A percentile compares a stretch with the other conserved stretches of the same genome.
phyloP scores from a whole-genome alignment of 495 filamentous ascomycete genomes.

The Cladorrhinum samala region DNA sequence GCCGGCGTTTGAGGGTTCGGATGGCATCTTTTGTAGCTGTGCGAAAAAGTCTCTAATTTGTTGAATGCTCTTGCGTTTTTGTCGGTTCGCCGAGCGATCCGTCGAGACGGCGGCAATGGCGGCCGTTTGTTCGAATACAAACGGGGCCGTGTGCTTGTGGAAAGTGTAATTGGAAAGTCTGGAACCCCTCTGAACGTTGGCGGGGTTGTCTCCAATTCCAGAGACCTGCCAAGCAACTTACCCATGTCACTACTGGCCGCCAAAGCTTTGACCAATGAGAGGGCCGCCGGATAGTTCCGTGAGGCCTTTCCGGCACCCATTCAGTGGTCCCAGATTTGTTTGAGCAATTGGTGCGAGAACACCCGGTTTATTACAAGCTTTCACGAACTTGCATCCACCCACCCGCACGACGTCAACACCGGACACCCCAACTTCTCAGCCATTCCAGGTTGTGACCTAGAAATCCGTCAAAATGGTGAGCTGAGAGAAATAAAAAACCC shows the following conservation, averaged over 20 bases:
- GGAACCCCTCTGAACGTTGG: not conserved
- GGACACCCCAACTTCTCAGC: constrained; percentile 14
- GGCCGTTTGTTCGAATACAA: too few species aligned
- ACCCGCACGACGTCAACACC: constrained; percentile 15
- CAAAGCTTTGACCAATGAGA: constrained; percentile 41
- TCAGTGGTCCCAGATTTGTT: constrained; percentile 26
- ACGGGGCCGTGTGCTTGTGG: too few species aligned
- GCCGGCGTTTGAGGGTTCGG: constrained; percentile 54
- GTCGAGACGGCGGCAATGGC: too few species aligned
- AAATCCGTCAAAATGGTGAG: constrained; percentile 35
- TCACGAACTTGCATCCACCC: constrained; percentile 7
- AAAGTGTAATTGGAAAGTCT: too few species aligned
- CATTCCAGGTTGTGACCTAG: constrained; percentile 15
- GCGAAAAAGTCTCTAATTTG: too few species aligned
- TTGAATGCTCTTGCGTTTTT: too few species aligned
- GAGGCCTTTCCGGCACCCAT: constrained; percentile 19
- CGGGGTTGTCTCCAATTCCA: not conserved
- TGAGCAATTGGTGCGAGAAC: constrained; percentile 17
- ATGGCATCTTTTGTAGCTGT: constrained; percentile 38
- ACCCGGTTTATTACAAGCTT: constrained; percentile 8
- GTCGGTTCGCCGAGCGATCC: too few species aligned
- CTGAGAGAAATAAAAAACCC: not conserved
- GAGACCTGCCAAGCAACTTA: not conserved
- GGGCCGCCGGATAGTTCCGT: constrained; percentile 24
- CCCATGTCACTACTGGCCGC: not conserved